Conservation (phyloP, 768 basidiomycete species). For the Leccinum arenicola region DNA sequence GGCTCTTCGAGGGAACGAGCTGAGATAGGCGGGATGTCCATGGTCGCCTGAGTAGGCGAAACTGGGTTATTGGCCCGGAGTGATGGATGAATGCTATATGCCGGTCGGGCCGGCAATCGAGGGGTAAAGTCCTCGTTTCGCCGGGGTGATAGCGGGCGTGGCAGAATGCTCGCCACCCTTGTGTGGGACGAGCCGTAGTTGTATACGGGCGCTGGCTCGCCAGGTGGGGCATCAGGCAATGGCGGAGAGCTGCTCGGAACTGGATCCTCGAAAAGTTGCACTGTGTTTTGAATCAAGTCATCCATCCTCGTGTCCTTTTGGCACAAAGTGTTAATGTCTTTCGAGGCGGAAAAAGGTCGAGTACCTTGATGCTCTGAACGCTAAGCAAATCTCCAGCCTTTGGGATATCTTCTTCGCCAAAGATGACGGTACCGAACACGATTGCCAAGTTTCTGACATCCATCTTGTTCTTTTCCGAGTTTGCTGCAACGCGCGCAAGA, state of each 20-base stretch:
- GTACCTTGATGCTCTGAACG: constrained; percentile 74
- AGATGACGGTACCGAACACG: constrained; percentile 84
- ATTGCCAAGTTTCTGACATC: constrained; percentile 90
- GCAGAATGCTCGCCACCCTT: constrained; percentile 50
- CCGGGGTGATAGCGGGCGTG: constrained; percentile 21
- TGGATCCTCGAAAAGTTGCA: constrained; percentile 63
- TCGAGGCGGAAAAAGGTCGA: constrained; percentile 32
- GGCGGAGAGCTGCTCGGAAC: constrained; percentile 56
- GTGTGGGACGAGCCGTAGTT: constrained; percentile 74
- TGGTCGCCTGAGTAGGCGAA: constrained; percentile 45
- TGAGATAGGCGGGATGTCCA: constrained; percentile 30
- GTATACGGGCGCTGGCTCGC: constrained; percentile 55
- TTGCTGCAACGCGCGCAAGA: constrained; percentile 65
- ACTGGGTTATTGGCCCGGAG: constrained; percentile 46
- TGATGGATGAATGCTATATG: constrained; percentile 78
- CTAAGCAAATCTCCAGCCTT: constrained; percentile 74
- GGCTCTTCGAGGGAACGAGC: constrained; percentile 27
- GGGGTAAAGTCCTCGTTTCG: constrained; percentile 69
- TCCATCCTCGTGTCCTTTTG: constrained; percentile 75
- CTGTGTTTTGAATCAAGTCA: constrained; percentile 72
- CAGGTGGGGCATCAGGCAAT: constrained; percentile 67
- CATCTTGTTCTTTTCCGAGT: constrained; percentile 85
- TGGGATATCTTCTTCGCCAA: constrained; percentile 88
- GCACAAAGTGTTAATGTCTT: constrained; percentile 1
- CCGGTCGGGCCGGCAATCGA: constrained; percentile 62